These are phyloP conservation scores for Lachancea nothofagi DNA, from an alignment of 805 yeast genomes.

Conservation along the genomic window DNA sequence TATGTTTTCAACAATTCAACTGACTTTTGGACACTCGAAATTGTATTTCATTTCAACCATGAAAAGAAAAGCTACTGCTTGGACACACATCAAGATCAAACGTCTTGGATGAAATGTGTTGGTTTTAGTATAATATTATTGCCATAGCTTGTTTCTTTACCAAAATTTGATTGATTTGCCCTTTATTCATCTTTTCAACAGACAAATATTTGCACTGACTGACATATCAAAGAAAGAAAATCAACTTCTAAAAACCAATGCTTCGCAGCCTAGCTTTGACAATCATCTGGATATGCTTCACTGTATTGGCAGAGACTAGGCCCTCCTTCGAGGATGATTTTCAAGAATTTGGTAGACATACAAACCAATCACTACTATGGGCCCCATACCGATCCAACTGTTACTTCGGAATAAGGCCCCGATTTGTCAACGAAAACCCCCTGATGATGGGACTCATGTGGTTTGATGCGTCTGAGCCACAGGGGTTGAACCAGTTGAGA, in stretches of 20 bases:
- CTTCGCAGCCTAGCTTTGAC: not conserved
- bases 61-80: no score
- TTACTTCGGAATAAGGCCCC: constrained; percentile 81
- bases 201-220: not conserved
- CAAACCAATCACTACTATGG: constrained; percentile 63
- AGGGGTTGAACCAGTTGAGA: constrained; percentile 52
- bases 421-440: constrained; percentile 47
- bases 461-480: constrained; percentile 61
- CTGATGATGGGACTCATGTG: constrained; percentile 80
- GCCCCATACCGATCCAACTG: constrained; percentile 88
- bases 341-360: constrained; percentile 30
- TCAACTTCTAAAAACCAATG: not conserved
- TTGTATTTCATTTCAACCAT: no score
- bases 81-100: no score
- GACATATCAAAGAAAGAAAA: not conserved
- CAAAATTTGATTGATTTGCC: not conserved
- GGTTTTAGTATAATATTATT: no score
- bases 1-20: not conserved
- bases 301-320: not conserved
- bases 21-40: no score
- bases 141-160: no score
- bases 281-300: not conserved
- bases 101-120: no score
- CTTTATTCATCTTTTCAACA: not conserved
- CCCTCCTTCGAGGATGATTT: not conserved